phyloP scores from a whole-genome alignment of 495 filamentous ascomycete genomes.

The Hypoxylon subgilvum region DNA sequence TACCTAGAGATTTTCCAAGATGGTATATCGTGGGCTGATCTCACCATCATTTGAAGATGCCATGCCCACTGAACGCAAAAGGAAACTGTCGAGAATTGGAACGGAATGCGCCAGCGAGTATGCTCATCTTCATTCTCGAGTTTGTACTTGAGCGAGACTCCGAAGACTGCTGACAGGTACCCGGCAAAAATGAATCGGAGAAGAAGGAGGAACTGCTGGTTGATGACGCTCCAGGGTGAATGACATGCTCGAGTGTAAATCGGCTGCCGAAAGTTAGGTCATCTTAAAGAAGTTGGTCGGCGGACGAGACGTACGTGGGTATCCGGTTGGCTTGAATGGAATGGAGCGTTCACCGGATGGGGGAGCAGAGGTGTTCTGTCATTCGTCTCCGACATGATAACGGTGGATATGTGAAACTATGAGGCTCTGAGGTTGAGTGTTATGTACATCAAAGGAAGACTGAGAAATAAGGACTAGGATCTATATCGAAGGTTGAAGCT shows the following conservation, averaged over 20 bases:
- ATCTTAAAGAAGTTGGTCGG: background rate
- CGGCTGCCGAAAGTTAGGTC: slow-evolving; percentile 41
- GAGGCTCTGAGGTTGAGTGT: slow-evolving; percentile 3
- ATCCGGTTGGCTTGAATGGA: slow-evolving; percentile 16
- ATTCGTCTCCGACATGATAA: slow-evolving; percentile 33
- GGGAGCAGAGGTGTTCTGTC: slow-evolving; percentile 51
- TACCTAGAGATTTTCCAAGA: too few species aligned
- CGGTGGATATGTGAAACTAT: background rate
- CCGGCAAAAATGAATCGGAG: slow-evolving; percentile 48
- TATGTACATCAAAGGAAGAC: background rate
- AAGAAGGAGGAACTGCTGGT: slow-evolving; percentile 49
- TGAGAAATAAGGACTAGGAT: slow-evolving; percentile 14
- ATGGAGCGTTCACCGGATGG: slow-evolving; percentile 31
- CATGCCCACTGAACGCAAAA: slow-evolving; percentile 53
- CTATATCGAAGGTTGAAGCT: slow-evolving; percentile 1
- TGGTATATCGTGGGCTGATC: background rate
- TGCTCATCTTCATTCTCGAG: slow-evolving; percentile 39
- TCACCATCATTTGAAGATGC: slow-evolving; percentile 45
- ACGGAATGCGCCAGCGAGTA: slow-evolving; percentile 48
- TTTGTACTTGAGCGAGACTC: slow-evolving; percentile 51
- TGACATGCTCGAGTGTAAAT: slow-evolving; percentile 60
- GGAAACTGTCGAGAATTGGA: slow-evolving; percentile 55
- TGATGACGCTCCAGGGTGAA: slow-evolving; percentile 54
- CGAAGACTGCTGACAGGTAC: slow-evolving; percentile 52
- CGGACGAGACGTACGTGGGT: slow-evolving; percentile 43